Evolutionary conservation across 352 stramenopile genomes (phyloP), one percentile per base, ranked within the genome.

Genomic region (Globisporangium okanoganense): DNA sequence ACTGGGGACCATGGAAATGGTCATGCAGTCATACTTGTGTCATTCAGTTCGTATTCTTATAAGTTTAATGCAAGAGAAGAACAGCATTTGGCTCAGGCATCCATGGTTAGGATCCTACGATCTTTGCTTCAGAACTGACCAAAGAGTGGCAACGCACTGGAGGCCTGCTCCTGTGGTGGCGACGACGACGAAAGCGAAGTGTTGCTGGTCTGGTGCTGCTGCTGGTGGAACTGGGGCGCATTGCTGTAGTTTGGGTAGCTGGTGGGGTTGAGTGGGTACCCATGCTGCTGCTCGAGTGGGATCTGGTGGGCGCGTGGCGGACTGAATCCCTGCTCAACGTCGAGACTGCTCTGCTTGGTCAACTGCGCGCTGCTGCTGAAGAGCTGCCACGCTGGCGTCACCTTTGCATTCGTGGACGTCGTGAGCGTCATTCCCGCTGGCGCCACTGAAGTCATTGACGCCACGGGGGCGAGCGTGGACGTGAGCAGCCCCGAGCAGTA

Each of bases 401-500:
- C 62, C 59, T 76, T 83, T 35, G 58, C 59, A 9, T 63, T 68
- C 18, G 68, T 57, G 27, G 58, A 70, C 5, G 58, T 43, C 2
- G 56, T 66, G n/a, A 45, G 60, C 10, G 38, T 56, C 12, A 10
- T 16, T 22, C 5, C 25, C 9, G 48, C n/a, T 40, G 25, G 16
- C 20, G 18, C 27, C 5, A 24, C 48, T 14, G 65, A 47, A 18
- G 54, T 10, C 13, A 22, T 22, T 10, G 35, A 62, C 5, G 36
- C 52, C 20, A 31, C 52, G 22, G 65, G 36, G 29, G 63, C 12
- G 43, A 71, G 52, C 14, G 70, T 73, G 2, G 70, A 72, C 16
- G 64, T 56, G 33, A 84, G 54, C 0, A 86, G 44, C 49, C 81
- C 74, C 20, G 74, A 60, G 40, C 72, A 86, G 59, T 72, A 82